Base-by-base conservation (phyloP, 495 filamentous ascomycete genomes). In the Xylaria scruposa region DNA sequence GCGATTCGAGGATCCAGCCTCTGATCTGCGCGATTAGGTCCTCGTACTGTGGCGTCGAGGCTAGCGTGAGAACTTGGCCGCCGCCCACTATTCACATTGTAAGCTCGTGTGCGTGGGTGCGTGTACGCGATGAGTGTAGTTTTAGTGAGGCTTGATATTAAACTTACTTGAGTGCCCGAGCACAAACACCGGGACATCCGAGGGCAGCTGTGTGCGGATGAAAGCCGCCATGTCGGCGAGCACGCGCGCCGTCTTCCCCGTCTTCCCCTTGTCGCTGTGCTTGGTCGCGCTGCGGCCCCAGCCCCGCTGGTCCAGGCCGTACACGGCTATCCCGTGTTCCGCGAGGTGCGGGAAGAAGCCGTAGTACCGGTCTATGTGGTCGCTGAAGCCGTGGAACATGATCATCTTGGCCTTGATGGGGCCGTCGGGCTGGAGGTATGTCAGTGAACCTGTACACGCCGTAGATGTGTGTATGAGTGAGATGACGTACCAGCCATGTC, bases 371-470 rank as follows among this genome's bases (percentile, higher is more conserved):
- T 94, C 90, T 79, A 91, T 85, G 77, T 97, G 94, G 82, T 97
- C 95, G 74, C 88, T 92, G 86, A 93, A 97, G 73, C 94, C 94
- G 81, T 97, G 95, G 70, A 97, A 79, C 78, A 95, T 90, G 70
- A 94, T 85, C 24, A 96, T 73, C 36, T 90, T 90, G 17, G 95
- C 94, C 70, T 87, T 86, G 13, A 85, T 80, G 3, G 84, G 75
- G 47, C 79, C 82, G 19, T 80, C 75, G 44, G 90, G 87, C n/a
- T n/a, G n/a, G n/a, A n/a, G n/a, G n/a, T n/a, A n/a, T n/a, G n/a
- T n/a, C n/a, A n/a, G n/a, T n/a, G n/a, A n/a, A n/a, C n/a, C n/a
- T n/a, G n/a, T n/a, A n/a, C n/a, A n/a, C n/a, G n/a, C n/a, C n/a
- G n/a, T n/a, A n/a, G n/a, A n/a, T n/a, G n/a, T 33, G 4, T n/a